Evolutionary conservation across 257 asterid species (phyloP).

Genomic region (Prunella vulgaris): DNA sequence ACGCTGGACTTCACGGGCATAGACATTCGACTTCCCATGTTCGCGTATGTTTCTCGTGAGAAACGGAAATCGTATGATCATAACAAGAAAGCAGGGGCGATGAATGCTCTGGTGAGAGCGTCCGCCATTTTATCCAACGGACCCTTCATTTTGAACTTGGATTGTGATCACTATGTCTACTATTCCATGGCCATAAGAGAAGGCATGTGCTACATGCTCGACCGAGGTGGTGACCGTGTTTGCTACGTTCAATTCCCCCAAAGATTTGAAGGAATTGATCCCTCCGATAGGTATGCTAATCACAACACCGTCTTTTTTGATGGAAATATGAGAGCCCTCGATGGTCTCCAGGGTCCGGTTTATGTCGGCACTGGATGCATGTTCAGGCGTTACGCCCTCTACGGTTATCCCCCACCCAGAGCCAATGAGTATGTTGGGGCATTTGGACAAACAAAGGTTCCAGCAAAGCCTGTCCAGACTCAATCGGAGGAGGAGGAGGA

Average conservation of each 20-base stretch:
- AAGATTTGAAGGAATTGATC: constrained; percentile 96
- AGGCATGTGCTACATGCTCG: constrained; percentile 98
- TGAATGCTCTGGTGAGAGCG: constrained; percentile 93
- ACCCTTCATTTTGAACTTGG: constrained; percentile 88
- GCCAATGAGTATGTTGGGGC: constrained; percentile 70
- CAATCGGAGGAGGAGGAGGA: constrained; percentile 64
- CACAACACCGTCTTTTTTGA: constrained; percentile 94
- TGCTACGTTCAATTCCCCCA: constrained; percentile 97
- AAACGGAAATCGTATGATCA: constrained; percentile 84
- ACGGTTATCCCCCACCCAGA: constrained; percentile 83
- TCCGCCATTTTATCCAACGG: constrained; percentile 92
- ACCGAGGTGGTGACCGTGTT: constrained; percentile 91
- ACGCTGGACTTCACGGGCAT: constrained; percentile 71
- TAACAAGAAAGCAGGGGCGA: constrained; percentile 97
- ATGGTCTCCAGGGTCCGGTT: constrained; percentile 96
- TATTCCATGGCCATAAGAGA: constrained; percentile 71
- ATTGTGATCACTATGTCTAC: constrained; percentile 89
- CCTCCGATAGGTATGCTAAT: constrained; percentile 94
- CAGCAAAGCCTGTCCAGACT: constrained; percentile 28
- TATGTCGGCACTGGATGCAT: constrained; percentile 96
- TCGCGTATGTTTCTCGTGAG: constrained; percentile 91
- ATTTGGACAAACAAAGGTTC: constrained; percentile 57
- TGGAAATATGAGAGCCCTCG: constrained; percentile 97
- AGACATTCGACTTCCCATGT: constrained; percentile 82
- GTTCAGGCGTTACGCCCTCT: constrained; percentile 83